Evolutionary conservation across 257 asterid species (phyloP).

Genomic region (Solanum pimpinellifolium): DNA sequence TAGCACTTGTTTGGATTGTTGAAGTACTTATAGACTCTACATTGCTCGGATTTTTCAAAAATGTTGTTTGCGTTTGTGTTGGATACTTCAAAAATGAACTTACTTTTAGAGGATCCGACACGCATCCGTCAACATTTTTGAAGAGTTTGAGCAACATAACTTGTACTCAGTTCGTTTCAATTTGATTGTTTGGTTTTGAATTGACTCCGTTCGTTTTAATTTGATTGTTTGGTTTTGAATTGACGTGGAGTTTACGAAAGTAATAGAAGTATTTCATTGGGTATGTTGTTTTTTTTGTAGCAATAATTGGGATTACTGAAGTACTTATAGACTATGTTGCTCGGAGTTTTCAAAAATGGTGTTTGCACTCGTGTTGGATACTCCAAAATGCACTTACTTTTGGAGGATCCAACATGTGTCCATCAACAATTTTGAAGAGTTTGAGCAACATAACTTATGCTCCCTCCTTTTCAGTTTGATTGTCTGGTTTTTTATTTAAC

Average conservation of each 20-base stretch:
- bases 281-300: background rate
- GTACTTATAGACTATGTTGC: background rate
- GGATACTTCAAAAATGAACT: background rate
- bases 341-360: background rate
- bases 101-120: background rate
- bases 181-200: background rate
- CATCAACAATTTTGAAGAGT: background rate
- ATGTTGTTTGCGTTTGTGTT: background rate
- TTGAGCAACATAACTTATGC: background rate
- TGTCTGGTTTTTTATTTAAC: background rate
- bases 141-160: background rate
- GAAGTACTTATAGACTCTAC: background rate
- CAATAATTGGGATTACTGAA: background rate
- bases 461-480: background rate
- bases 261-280: background rate
- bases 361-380: background rate
- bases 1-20: background rate
- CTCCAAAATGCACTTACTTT: background rate
- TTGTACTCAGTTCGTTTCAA: accelerated
- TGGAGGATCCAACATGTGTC: background rate
- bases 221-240: background rate
- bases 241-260: background rate
- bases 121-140: background rate
- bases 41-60: background rate
- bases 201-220: accelerated